Conservation (phyloP, 495 filamentous ascomycete species). For the Amorphotheca resinae region DNA sequence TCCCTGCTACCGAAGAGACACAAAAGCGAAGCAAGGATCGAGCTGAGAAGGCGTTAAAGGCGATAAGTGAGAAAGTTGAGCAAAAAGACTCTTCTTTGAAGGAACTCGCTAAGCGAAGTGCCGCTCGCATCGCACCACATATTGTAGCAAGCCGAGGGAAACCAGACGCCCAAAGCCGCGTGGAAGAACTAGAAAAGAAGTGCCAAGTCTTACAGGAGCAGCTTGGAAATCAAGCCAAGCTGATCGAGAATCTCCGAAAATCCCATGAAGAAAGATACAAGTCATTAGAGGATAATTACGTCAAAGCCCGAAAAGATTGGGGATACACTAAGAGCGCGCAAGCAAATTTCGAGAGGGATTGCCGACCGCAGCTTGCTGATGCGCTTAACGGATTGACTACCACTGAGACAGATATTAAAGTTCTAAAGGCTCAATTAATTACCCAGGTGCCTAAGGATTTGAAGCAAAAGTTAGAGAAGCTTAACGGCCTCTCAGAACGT, state of each 20-base stretch:
- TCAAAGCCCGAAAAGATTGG: background rate
- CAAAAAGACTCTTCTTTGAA: background rate
- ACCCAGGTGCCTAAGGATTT: background rate
- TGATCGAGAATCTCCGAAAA: background rate
- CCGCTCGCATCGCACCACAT: background rate
- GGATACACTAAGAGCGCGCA: background rate
- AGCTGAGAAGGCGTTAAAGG: conserved; percentile 1
- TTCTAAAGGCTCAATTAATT: background rate
- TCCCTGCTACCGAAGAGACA: conserved; percentile 7
- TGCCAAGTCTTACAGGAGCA: background rate
- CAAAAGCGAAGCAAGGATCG: background rate
- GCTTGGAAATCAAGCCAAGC: background rate
- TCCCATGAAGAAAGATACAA: background rate
- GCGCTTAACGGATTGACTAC: background rate
- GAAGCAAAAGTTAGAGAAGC: background rate
- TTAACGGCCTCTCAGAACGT: background rate
- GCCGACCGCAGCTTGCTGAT: background rate
- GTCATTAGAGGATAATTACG: background rate
- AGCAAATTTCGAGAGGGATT: background rate
- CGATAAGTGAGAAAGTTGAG: background rate
- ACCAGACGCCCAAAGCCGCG: background rate
- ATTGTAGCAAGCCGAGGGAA: background rate
- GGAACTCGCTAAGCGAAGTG: background rate
- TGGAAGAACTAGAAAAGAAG: background rate
- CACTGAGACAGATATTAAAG: background rate